Conservation (phyloP, 1,284 basidiomycete genomes). For the Phellopilus nigrolimitatus region DNA sequence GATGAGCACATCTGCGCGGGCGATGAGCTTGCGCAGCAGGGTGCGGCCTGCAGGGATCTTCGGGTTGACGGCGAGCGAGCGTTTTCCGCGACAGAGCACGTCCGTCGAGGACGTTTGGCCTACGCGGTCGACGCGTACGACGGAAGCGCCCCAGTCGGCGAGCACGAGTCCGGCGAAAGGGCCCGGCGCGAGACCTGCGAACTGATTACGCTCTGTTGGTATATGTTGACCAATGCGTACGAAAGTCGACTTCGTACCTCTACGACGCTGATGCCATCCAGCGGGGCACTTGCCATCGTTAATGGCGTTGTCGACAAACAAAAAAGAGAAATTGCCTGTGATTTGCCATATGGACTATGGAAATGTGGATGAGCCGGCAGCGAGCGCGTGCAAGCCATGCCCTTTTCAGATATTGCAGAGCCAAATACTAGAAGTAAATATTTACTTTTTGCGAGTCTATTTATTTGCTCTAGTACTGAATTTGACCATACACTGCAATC, state of each 20-base stretch:
- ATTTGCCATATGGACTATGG: neutral
- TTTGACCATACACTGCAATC: too few relatives aligned
- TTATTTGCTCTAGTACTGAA: too few relatives aligned
- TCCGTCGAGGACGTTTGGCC: slow-evolving; percentile 38
- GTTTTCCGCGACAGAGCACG: slow-evolving; percentile 66
- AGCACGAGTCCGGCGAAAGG: slow-evolving; percentile 79
- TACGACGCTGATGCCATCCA: slow-evolving; percentile 11
- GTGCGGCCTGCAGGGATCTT: slow-evolving; percentile 58
- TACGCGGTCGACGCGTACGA: slow-evolving; percentile 70
- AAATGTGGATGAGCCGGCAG: too few relatives aligned
- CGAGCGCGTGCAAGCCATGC: too few relatives aligned
- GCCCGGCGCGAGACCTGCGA: slow-evolving; percentile 80
- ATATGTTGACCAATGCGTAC: neutral
- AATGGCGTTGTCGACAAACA: neutral
- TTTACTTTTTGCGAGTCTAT: too few relatives aligned
- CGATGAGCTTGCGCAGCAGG: slow-evolving; percentile 55
- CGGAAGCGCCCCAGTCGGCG: slow-evolving; percentile 77
- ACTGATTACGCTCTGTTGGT: too few relatives aligned
- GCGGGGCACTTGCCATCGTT: slow-evolving; percentile 7
- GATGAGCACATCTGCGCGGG: slow-evolving; percentile 72
- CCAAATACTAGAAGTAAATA: too few relatives aligned
- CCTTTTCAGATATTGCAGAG: too few relatives aligned
- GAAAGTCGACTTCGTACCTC: slow-evolving; percentile 6
- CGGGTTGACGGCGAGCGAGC: slow-evolving; percentile 64
- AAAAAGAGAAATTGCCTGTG: neutral